phyloP scores from a whole-genome alignment of 192 early-diverging fungal genomes.

The Coemansia sp. region DNA sequence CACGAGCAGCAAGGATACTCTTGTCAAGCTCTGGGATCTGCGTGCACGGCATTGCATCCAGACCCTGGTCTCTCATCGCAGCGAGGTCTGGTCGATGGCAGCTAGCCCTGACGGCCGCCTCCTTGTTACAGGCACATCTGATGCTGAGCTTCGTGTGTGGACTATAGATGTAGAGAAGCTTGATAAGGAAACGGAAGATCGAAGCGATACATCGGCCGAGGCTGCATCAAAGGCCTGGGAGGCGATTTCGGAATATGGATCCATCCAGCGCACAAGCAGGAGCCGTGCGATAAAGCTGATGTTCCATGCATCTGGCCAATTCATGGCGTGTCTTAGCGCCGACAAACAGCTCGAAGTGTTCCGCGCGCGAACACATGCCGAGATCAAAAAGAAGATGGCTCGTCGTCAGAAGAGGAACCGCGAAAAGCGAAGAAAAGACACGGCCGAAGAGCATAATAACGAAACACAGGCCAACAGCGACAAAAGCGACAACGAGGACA shows the following conservation, averaged over 20 bases:
- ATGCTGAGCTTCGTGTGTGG: slow-evolving; percentile 88
- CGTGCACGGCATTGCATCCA: slow-evolving; percentile 93
- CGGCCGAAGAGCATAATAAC: slow-evolving; percentile 44
- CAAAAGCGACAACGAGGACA: slow-evolving; percentile 12
- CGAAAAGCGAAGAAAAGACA: slow-evolving; percentile 67
- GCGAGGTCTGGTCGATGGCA: slow-evolving; percentile 91
- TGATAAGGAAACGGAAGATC: slow-evolving; percentile 20
- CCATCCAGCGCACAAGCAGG: slow-evolving; percentile 76
- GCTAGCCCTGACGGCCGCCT: slow-evolving; percentile 64
- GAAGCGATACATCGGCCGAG: slow-evolving; percentile 18
- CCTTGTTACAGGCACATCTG: slow-evolving; percentile 84
- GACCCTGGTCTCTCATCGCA: slow-evolving; percentile 89
- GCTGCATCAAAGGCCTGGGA: slow-evolving; percentile 56
- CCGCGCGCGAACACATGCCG: slow-evolving; percentile 72
- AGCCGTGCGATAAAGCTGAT: slow-evolving; percentile 78
- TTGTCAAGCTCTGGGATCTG: slow-evolving; percentile 96
- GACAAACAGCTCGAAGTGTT: slow-evolving; percentile 86
- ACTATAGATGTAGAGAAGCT: slow-evolving; percentile 61
- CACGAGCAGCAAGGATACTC: slow-evolving; percentile 92
- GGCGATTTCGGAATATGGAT: slow-evolving; percentile 74
- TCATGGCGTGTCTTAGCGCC: slow-evolving; percentile 77
- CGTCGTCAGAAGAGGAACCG: slow-evolving; percentile 76
- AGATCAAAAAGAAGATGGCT: slow-evolving; percentile 82
- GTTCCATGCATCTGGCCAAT: slow-evolving; percentile 79
- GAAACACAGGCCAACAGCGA: slow-evolving; percentile 27